Evolutionary conservation across 2,329 filamentous ascomycete species (phyloP).

Genomic region (Diaporthe humulicola): DNA sequence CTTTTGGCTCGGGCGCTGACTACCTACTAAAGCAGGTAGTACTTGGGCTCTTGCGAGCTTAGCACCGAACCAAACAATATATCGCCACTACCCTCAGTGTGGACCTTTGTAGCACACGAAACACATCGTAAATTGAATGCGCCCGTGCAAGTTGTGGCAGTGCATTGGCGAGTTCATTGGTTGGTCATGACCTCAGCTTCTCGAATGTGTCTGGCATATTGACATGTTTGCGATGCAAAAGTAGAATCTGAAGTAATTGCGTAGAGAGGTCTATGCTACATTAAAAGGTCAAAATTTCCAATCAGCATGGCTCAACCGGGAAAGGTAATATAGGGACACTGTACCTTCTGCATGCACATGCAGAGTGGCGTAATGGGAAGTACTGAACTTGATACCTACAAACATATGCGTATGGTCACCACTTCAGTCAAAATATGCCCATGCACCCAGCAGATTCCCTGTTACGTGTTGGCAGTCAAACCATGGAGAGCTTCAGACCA

Average conservation of each 20-base stretch:
- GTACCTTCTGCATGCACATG: not conserved
- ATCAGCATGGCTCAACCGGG: not conserved
- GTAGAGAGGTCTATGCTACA: not conserved
- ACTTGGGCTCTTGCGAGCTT: not conserved
- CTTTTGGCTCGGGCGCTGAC: constrained; percentile 1
- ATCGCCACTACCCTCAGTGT: not conserved
- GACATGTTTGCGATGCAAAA: not conserved
- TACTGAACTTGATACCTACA: no score
- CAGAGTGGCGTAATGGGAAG: no score
- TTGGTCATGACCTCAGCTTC: not conserved
- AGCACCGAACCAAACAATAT: not conserved
- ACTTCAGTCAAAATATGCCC: not conserved
- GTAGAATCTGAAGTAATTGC: not conserved
- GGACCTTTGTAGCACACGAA: not conserved
- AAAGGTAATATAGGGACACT: not conserved
- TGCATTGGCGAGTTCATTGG: not conserved
- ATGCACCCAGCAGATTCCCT: not conserved
- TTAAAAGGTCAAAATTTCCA: not conserved
- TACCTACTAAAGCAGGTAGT: constrained; percentile 16
- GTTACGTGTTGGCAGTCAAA: not conserved
- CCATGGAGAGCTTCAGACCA: no score
- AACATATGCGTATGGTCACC: no score
- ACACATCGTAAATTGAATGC: not conserved
- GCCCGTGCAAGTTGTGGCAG: not conserved
- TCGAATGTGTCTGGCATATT: not conserved